Percentiles rank a stretch among this genome's conserved stretches.
These are phyloP conservation scores for Globisporangium acanthophoron DNA, from an alignment of 352 stramenopile genomes.

Conservation along the genomic window DNA sequence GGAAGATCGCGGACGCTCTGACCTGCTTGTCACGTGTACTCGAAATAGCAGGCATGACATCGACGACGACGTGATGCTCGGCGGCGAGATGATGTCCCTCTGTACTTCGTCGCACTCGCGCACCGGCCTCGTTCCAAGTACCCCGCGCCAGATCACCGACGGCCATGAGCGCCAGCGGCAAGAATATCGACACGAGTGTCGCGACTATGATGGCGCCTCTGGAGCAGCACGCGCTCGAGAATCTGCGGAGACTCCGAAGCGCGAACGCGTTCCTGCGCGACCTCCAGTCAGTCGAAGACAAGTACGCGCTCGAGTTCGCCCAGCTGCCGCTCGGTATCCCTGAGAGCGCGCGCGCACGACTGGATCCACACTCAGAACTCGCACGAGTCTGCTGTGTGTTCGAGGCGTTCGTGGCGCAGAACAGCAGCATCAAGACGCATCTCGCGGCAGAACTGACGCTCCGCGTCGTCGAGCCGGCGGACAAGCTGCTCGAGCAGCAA, in stretches of 20 bases:
- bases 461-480: slow-evolving; percentile 24
- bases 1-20: too few species aligned
- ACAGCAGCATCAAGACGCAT: slow-evolving; percentile 12
- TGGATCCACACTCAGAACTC: slow-evolving; percentile 15
- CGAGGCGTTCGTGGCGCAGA: slow-evolving; percentile 20
- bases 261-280: slow-evolving; percentile 27
- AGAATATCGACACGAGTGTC: background rate
- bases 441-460: slow-evolving; percentile 24
- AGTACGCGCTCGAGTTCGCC: slow-evolving; percentile 24
- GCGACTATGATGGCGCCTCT: slow-evolving; percentile 11
- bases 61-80: too few species aligned
- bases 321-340: slow-evolving; percentile 21
- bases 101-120: too few species aligned
- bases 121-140: too few species aligned
- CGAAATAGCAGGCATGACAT: too few species aligned
- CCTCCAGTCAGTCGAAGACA: slow-evolving; percentile 26
- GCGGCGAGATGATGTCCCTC: too few species aligned
- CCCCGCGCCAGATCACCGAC: too few species aligned
- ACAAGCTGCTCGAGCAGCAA: slow-evolving; percentile 32
- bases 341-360: background rate
- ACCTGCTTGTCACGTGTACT: too few species aligned
- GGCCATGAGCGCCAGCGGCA: too few species aligned
- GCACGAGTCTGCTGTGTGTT: slow-evolving; percentile 19
- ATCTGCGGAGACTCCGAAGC: slow-evolving; percentile 23
- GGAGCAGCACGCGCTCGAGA: slow-evolving; percentile 24